Conservation (phyloP, 2,329 filamentous ascomycete species). For the Ilyonectria robusta region DNA sequence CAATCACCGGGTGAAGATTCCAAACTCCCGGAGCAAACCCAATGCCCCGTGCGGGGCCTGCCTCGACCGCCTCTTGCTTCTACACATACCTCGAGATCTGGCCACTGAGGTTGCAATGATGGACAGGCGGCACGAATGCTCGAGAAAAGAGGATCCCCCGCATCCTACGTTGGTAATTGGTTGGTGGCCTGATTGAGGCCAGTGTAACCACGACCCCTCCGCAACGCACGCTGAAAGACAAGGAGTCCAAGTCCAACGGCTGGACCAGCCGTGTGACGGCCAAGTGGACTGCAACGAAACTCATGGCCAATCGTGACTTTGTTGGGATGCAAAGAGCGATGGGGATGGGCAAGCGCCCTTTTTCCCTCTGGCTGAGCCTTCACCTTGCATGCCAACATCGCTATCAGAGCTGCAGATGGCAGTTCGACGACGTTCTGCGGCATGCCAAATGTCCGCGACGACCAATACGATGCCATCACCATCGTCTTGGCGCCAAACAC, state of each 20-base stretch:
- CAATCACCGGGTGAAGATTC: background rate
- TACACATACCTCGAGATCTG: too few species aligned
- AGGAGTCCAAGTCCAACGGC: conserved; percentile 24
- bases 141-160: conserved; percentile 8
- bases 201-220: conserved; percentile 16
- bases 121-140: background rate
- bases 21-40: background rate
- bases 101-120: background rate
- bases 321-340: conserved; percentile 14
- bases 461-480: conserved; percentile 5
- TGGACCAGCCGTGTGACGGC: conserved; percentile 18
- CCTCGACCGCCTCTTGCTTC: background rate
- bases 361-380: conserved; percentile 3
- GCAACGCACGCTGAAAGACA: conserved; percentile 4
- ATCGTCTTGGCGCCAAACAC: conserved; percentile 18
- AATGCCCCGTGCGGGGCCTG: background rate
- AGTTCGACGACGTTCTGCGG: background rate
- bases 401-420: background rate
- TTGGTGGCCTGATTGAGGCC: conserved; percentile 8
- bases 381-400: conserved; percentile 5
- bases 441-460: background rate
- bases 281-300: background rate
- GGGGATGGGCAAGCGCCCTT: conserved; percentile 9
- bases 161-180: conserved; percentile 14
- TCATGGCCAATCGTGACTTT: conserved; percentile 16